Evolutionary conservation across 2,329 filamentous ascomycete genomes (phyloP).

Genomic region (Xylaria multiplex): DNA sequence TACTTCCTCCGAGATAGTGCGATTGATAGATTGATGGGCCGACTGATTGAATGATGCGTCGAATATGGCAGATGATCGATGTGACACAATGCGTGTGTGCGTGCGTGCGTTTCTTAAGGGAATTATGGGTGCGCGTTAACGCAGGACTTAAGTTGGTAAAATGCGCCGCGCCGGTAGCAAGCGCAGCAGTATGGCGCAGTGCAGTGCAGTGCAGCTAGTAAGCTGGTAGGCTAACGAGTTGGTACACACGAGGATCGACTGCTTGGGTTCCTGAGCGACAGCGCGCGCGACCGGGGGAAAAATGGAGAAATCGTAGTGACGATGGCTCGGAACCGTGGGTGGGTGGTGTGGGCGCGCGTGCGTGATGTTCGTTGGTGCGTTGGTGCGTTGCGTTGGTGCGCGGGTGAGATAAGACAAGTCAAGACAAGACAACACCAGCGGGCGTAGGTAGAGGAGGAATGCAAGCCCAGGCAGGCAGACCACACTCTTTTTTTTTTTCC

Average conservation of each 20-base stretch:
- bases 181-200: slow-evolving; percentile 28
- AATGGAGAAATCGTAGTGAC: slow-evolving; percentile 43
- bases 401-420: slow-evolving; percentile 44
- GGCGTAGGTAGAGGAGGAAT: slow-evolving; percentile 42
- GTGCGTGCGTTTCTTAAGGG: slow-evolving; percentile 21
- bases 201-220: slow-evolving; percentile 24
- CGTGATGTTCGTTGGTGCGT: slow-evolving; percentile 29
- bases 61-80: slow-evolving; percentile 21
- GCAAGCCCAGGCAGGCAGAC: slow-evolving; percentile 30
- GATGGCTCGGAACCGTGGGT: slow-evolving; percentile 36
- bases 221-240: slow-evolving; percentile 34
- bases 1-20: slow-evolving; percentile 6
- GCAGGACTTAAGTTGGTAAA: slow-evolving; percentile 8
- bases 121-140: slow-evolving; percentile 23
- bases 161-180: slow-evolving; percentile 34
- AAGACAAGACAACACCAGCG: slow-evolving; percentile 33
- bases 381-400: slow-evolving; percentile 21
- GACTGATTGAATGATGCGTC: slow-evolving; percentile 27
- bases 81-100: slow-evolving; percentile 30
- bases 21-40: slow-evolving; percentile 27
- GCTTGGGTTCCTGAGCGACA: slow-evolving; percentile 43
- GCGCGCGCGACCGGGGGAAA: slow-evolving; percentile 44
- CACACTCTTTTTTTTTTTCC: background rate
- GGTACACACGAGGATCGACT: slow-evolving; percentile 38
- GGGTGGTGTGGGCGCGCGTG: slow-evolving; percentile 27